phyloP scores from a whole-genome alignment of 768 basidiomycete genomes.

The Clathrus columnatus region DNA sequence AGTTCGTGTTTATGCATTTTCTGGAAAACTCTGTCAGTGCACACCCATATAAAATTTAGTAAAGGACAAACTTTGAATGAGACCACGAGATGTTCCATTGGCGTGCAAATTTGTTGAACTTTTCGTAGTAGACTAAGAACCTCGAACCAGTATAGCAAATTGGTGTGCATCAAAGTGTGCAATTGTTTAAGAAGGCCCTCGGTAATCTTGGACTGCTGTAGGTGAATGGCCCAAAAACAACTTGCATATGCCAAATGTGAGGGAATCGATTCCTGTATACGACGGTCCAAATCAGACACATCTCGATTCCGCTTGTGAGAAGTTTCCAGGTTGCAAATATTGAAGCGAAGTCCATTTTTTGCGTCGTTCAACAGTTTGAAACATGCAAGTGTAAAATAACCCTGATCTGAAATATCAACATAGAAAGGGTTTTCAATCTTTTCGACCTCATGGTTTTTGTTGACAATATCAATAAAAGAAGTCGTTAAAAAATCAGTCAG shows the following conservation, averaged over 20 bases:
- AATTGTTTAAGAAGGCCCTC: conserved; percentile 12
- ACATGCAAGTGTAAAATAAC: conserved; percentile 16
- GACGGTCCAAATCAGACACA: conserved; percentile 13
- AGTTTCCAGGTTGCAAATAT: conserved; percentile 26
- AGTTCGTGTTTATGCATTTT: conserved; percentile 1
- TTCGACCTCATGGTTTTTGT: too few species aligned
- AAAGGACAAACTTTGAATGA: neutral
- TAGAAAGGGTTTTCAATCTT: conserved; percentile 13
- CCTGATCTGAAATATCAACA: conserved; percentile 13
- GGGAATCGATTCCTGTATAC: conserved; percentile 21
- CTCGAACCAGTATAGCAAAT: conserved; percentile 33
- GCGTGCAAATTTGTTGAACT: conserved; percentile 15
- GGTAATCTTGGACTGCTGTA: conserved; percentile 12
- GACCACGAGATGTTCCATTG: conserved; percentile 3
- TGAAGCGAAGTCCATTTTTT: conserved; percentile 24
- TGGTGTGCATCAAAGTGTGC: conserved; percentile 15
- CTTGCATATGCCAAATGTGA: conserved; percentile 28
- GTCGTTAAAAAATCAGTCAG: conserved; percentile 22
- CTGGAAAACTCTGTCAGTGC: neutral
- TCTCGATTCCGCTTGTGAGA: conserved; percentile 24
- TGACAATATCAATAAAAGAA: too few species aligned
- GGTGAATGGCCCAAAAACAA: conserved; percentile 26
- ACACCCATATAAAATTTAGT: neutral
- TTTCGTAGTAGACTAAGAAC: conserved; percentile 23
- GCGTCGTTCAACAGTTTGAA: conserved; percentile 24